Evolutionary conservation across 768 basidiomycete species (phyloP).

Genomic region (Cystobasidiopsis lactophilus): DNA sequence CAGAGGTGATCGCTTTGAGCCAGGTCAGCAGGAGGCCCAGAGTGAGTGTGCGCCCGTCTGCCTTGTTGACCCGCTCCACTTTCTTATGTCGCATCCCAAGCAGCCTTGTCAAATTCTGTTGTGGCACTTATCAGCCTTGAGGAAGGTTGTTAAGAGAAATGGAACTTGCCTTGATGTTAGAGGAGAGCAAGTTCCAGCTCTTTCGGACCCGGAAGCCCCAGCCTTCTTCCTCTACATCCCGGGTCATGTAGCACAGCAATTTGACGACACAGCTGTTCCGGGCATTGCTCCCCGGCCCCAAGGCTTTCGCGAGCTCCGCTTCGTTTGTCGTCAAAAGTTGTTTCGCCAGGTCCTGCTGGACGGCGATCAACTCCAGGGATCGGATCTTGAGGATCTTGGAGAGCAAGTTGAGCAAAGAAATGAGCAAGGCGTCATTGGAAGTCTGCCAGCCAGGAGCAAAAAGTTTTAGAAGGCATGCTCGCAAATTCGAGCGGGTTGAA

Average conservation of each 20-base stretch:
- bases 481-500: neutral
- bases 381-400: neutral
- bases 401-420: neutral
- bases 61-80: neutral
- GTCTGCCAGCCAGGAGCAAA: neutral
- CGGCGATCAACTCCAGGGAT: neutral
- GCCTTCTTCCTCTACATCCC: neutral
- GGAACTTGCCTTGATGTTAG: neutral
- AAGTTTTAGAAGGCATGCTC: neutral
- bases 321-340: neutral
- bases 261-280: neutral
- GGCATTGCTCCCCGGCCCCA: neutral
- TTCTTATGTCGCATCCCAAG: neutral
- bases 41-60: slow-evolving; percentile 9
- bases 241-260: neutral
- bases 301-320: neutral
- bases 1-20: neutral
- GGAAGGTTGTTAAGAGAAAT: neutral
- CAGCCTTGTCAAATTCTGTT: neutral
- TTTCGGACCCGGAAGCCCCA: neutral
- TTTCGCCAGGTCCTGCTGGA: neutral
- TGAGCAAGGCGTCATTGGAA: neutral
- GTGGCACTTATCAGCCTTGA: neutral
- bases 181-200: neutral
- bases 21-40: slow-evolving; percentile 1